phyloP scores from a whole-genome alignment of 2,329 filamentous ascomycete species.

The Epichloe scottii region DNA sequence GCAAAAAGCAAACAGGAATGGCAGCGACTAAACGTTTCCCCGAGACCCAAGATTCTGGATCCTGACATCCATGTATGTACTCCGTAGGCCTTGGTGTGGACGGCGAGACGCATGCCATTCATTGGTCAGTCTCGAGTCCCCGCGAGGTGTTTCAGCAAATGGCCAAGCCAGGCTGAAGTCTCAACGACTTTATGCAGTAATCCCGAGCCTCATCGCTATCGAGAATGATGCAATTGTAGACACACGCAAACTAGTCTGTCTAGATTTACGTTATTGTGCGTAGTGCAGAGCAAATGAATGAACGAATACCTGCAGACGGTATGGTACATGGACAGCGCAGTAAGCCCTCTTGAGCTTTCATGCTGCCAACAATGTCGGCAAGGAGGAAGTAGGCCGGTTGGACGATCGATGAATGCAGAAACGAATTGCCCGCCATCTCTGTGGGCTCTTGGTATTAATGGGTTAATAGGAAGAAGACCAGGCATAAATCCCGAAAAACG shows the following conservation, averaged over 20 bases:
- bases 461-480: not conserved
- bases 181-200: not conserved
- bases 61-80: not conserved
- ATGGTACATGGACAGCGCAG: not conserved
- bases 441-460: not conserved
- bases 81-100: not conserved
- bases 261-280: not conserved
- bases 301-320: not conserved
- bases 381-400: not conserved
- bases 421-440: slow-evolving; percentile 1
- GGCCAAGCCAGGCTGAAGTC: not conserved
- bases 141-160: not conserved
- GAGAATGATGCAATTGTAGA: no score
- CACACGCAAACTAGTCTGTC: not conserved
- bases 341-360: not conserved
- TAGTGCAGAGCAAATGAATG: no score
- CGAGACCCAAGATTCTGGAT: not conserved
- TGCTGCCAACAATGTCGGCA: not conserved
- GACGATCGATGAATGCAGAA: not conserved
- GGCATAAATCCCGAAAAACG: not conserved
- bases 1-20: not conserved
- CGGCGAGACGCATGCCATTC: not conserved
- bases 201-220: not conserved
- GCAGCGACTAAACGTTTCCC: not conserved
- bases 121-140: not conserved